phyloP scores from a whole-genome alignment of 768 basidiomycete genomes.

The Cystobasidium tubakii region DNA sequence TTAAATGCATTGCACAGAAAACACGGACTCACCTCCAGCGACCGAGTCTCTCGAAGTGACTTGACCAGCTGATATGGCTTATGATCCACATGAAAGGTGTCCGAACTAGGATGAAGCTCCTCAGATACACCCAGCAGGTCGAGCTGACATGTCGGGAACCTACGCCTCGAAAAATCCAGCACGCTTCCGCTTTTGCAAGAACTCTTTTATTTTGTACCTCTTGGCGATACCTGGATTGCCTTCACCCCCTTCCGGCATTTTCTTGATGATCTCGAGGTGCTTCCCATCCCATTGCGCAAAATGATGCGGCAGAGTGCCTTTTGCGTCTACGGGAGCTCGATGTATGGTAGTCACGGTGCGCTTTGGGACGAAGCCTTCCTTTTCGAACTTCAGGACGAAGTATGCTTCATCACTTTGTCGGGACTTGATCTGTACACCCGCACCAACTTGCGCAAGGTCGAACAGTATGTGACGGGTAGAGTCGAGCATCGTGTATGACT shows the following conservation, averaged over 20 bases:
- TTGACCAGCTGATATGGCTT: neutral
- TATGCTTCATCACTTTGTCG: neutral
- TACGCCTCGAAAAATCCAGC: neutral
- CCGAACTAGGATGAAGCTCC: neutral
- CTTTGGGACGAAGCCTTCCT: neutral
- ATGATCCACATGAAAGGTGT: neutral
- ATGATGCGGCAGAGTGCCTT: neutral
- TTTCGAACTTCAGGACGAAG: slow-evolving; percentile 3
- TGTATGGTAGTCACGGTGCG: slow-evolving; percentile 2
- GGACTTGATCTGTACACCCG: neutral
- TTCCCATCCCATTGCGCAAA: neutral
- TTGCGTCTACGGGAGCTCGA: neutral
- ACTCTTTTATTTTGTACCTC: neutral
- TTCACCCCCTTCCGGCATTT: neutral
- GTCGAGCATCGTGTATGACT: neutral
- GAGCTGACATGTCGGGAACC: no score
- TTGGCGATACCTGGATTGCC: neutral
- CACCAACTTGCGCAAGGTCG: neutral
- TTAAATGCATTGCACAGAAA: neutral
- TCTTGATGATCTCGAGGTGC: neutral
- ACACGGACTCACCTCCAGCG: neutral
- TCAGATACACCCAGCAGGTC: neutral
- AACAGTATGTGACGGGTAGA: neutral
- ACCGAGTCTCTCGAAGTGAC: neutral
- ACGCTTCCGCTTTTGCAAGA: neutral